Conservation (phyloP, 257 asterid species). For the Rauvolfia tetraphylla region DNA sequence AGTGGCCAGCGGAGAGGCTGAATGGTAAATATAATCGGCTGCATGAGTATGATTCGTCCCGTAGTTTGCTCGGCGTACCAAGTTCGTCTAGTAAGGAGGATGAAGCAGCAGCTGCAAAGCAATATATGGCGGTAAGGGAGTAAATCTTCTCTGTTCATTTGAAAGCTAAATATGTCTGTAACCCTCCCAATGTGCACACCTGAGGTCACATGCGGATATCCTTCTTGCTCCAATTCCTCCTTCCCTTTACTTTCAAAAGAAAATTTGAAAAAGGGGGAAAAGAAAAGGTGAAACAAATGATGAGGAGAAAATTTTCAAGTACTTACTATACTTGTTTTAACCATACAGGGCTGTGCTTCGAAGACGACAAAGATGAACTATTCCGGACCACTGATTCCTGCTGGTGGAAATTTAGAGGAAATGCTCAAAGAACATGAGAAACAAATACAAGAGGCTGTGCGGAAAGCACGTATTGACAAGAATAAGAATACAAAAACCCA, state of each 20-base stretch:
- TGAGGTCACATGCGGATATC: not conserved
- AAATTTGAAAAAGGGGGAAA: too few relatives aligned
- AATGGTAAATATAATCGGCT: constrained; percentile 37
- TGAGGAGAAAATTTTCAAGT: not conserved
- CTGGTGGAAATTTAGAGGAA: constrained; percentile 63
- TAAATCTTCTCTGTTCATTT: not conserved
- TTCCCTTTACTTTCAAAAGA: not conserved
- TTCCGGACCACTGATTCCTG: constrained; percentile 76
- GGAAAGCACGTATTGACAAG: constrained; percentile 74
- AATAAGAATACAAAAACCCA: constrained; percentile 38
- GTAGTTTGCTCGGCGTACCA: constrained; percentile 52
- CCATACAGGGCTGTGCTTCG: constrained; percentile 38
- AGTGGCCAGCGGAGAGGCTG: constrained; percentile 37
- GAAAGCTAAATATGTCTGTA: not conserved
- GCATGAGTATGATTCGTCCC: constrained; percentile 53
- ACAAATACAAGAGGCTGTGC: constrained; percentile 77
- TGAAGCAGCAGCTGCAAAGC: constrained; percentile 39
- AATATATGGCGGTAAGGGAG: constrained; percentile 36
- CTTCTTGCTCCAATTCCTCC: too few relatives aligned
- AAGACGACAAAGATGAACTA: constrained; percentile 65
- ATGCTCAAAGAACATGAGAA: constrained; percentile 82
- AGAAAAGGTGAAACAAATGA: not conserved
- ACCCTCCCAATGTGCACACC: too few relatives aligned
- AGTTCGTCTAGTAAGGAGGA: constrained; percentile 44
- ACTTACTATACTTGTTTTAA: constrained; percentile 13